Conservation (phyloP, 768 basidiomycete species). For the Xerocomus brunneocitrinus region DNA sequence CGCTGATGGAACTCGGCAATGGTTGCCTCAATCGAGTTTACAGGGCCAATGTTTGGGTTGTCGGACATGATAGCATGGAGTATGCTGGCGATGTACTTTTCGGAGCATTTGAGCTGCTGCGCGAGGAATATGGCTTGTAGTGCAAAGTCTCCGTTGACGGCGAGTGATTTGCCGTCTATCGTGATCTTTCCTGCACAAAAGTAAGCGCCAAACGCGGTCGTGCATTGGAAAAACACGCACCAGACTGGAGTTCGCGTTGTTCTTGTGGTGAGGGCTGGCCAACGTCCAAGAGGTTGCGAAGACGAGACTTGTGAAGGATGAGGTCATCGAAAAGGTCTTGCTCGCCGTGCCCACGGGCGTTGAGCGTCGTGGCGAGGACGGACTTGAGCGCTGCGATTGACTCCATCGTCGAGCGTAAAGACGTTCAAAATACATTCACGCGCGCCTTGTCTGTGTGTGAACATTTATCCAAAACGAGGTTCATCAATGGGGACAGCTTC, state of each 20-base stretch:
- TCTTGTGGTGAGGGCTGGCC: slow-evolving; percentile 59
- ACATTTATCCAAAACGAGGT: not conserved
- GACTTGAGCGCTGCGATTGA: slow-evolving; percentile 55
- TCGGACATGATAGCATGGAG: slow-evolving; percentile 58
- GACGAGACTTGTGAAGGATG: slow-evolving; percentile 58
- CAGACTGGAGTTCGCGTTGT: slow-evolving; percentile 64
- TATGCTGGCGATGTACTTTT: slow-evolving; percentile 70
- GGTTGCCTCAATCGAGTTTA: slow-evolving; percentile 58
- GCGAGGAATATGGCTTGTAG: slow-evolving; percentile 75
- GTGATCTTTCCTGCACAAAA: slow-evolving; percentile 56
- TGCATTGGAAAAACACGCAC: slow-evolving; percentile 33
- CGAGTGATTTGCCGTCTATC: slow-evolving; percentile 60
- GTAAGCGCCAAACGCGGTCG: not conserved
- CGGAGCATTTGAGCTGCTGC: slow-evolving; percentile 76
- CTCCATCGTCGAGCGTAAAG: slow-evolving; percentile 41
- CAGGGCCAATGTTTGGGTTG: slow-evolving; percentile 59
- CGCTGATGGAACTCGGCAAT: slow-evolving; percentile 65
- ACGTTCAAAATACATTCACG: not conserved
- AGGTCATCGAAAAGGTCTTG: slow-evolving; percentile 75
- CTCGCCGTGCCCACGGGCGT: slow-evolving; percentile 49
- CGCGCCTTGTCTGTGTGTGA: not conserved
- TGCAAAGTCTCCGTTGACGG: slow-evolving; percentile 75
- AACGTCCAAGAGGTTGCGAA: slow-evolving; percentile 62
- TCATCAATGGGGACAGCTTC: not conserved
- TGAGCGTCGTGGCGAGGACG: slow-evolving; percentile 45